These are phyloP conservation scores for Botryobasidium botryosum DNA, from an alignment of 768 basidiomycete species.

Conservation along the genomic window DNA sequence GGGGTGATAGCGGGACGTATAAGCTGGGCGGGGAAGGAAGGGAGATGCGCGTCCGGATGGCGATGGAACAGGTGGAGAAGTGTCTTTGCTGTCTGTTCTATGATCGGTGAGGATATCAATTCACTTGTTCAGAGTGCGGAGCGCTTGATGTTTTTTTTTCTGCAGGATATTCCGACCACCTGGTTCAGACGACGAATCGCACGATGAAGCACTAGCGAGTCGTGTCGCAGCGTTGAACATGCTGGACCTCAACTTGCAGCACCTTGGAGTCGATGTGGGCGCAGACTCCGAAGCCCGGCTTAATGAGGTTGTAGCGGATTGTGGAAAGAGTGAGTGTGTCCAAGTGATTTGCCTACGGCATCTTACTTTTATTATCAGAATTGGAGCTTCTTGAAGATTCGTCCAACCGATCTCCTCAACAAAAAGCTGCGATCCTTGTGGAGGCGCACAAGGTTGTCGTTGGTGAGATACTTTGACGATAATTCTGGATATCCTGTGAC, in stretches of 20 bases:
- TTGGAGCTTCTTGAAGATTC: constrained; percentile 33
- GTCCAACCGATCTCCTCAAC: constrained; percentile 40
- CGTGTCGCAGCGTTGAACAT: constrained; percentile 84
- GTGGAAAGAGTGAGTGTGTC: constrained; percentile 55
- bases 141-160: not conserved
- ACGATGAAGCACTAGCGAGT: constrained; percentile 79
- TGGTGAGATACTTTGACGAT: too few relatives aligned
- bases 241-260: constrained; percentile 73
- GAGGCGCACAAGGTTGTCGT: constrained; percentile 74
- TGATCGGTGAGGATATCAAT: constrained; percentile 41
- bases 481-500: too few relatives aligned
- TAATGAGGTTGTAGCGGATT: constrained; percentile 45
- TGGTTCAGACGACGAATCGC: constrained; percentile 58
- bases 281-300: constrained; percentile 30
- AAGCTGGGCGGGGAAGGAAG: constrained; percentile 16
- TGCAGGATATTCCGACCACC: constrained; percentile 61
- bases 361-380: constrained; percentile 23
- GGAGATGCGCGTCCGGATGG: constrained; percentile 35
- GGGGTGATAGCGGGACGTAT: constrained; percentile 23
- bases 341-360: not conserved
- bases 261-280: constrained; percentile 58
- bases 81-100: constrained; percentile 61
- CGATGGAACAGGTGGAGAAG: constrained; percentile 60
- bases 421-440: constrained; percentile 70
- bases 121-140: too few relatives aligned